These are phyloP conservation scores for Pugionium cornutum DNA, from an alignment of 345 rosid genomes.

Conservation along the genomic window DNA sequence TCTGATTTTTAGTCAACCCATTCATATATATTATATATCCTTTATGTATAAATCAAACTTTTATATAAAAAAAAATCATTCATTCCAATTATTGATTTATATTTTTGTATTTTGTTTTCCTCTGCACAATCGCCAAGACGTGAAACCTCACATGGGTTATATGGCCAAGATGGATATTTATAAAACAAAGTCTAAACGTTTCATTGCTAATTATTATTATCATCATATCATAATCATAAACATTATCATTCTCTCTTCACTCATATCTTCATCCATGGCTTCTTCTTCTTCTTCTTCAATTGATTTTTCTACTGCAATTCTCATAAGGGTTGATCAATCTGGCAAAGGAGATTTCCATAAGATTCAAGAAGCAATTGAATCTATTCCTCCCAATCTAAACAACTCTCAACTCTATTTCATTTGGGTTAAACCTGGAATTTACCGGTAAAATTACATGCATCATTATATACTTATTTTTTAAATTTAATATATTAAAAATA, in stretches of 20 bases:
- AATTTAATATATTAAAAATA: too few relatives aligned
- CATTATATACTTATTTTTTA: too few relatives aligned
- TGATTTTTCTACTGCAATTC: slow-evolving; percentile 46
- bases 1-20: slow-evolving; percentile 33
- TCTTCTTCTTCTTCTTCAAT: slow-evolving; percentile 31
- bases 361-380: slow-evolving; percentile 71
- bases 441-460: slow-evolving; percentile 45
- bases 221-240: background rate
- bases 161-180: slow-evolving; percentile 32
- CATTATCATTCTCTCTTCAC: slow-evolving; percentile 26
- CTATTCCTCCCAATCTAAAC: slow-evolving; percentile 51
- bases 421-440: slow-evolving; percentile 67
- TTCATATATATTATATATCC: slow-evolving; percentile 16
- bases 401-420: slow-evolving; percentile 51
- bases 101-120: slow-evolving; percentile 19
- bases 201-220: background rate
- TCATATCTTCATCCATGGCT: slow-evolving; percentile 35
- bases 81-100: background rate
- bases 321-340: slow-evolving; percentile 63
- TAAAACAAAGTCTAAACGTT: slow-evolving; percentile 22
- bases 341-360: slow-evolving; percentile 66
- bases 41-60: slow-evolving; percentile 25
- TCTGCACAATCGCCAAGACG: slow-evolving; percentile 41
- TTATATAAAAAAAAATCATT: background rate
- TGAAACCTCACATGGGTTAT: slow-evolving; percentile 40